phyloP scores from a whole-genome alignment of 345 rosid species.

The Eucalyptus cladocalyx region DNA sequence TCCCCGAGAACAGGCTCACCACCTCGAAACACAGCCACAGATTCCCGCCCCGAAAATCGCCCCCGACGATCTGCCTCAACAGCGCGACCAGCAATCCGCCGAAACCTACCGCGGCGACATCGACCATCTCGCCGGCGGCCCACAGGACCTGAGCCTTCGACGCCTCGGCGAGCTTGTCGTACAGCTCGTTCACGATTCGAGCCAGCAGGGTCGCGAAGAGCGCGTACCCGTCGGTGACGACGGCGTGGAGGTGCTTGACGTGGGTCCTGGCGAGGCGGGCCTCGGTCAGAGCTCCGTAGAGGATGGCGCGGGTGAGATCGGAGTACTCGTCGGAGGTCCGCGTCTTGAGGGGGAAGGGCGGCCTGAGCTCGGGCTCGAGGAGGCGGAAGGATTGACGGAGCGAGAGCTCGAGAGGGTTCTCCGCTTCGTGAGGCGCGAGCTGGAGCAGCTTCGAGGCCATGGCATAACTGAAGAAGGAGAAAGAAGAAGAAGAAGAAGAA shows the following conservation, averaged over 20 bases:
- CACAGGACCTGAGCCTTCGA: constrained; percentile 51
- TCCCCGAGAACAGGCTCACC: constrained; percentile 25
- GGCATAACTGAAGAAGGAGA: background rate
- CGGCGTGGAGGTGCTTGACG: constrained; percentile 56
- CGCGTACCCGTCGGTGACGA: constrained; percentile 63
- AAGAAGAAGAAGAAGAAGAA: background rate
- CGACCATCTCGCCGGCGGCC: constrained; percentile 53
- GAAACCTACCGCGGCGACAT: constrained; percentile 46
- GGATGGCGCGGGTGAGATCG: constrained; percentile 48
- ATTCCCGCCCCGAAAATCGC: constrained; percentile 64
- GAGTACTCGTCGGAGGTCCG: constrained; percentile 40
- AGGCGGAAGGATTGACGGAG: constrained; percentile 45
- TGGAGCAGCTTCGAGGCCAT: constrained; percentile 37
- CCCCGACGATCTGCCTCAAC: constrained; percentile 51
- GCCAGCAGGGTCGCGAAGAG: constrained; percentile 32
- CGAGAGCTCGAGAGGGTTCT: constrained; percentile 42
- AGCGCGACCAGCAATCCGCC: constrained; percentile 38
- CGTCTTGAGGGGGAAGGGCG: constrained; percentile 48
- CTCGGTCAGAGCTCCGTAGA: constrained; percentile 47
- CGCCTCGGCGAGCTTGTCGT: constrained; percentile 40
- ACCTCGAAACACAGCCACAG: constrained; percentile 70
- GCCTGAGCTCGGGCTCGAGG: constrained; percentile 30
- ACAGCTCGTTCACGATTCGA: constrained; percentile 36
- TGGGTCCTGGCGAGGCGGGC: constrained; percentile 30
- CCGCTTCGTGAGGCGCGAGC: constrained; percentile 22